These are phyloP conservation scores for Pythium graminicola DNA, from an alignment of 352 stramenopile genomes.

Conservation along the genomic window DNA sequence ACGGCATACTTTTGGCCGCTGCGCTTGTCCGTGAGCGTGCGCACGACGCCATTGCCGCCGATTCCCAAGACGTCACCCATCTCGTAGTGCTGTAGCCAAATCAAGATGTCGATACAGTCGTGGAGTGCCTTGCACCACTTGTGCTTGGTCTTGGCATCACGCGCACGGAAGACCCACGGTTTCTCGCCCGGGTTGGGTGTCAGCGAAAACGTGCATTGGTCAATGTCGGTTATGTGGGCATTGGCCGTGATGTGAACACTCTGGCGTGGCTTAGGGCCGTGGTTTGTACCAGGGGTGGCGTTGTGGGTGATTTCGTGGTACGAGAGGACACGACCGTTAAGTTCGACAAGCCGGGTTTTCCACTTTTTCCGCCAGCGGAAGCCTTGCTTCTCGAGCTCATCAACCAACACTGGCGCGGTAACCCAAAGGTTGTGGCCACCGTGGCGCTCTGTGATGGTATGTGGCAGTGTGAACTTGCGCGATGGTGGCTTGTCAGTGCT, in stretches of 20 bases:
- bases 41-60: constrained; percentile 69
- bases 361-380: constrained; percentile 78
- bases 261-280: constrained; percentile 29
- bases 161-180: constrained; percentile 53
- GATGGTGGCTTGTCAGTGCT: constrained; percentile 11
- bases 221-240: constrained; percentile 42
- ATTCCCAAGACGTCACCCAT: constrained; percentile 58
- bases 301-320: constrained; percentile 42
- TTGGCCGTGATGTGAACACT: constrained; percentile 59
- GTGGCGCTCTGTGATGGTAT: constrained; percentile 73
- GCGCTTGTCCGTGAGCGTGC: constrained; percentile 54
- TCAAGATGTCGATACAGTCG: constrained; percentile 74
- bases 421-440: constrained; percentile 68
- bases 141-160: constrained; percentile 43
- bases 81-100: constrained; percentile 67
- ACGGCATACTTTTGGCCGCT: constrained; percentile 49
- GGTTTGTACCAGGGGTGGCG: not conserved
- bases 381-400: constrained; percentile 63
- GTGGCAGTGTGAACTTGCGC: constrained; percentile 38
- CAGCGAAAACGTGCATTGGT: constrained; percentile 48
- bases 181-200: constrained; percentile 42
- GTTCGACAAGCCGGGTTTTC: constrained; percentile 64
- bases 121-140: constrained; percentile 57
- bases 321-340: constrained; percentile 62
- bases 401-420: constrained; percentile 59